Percentiles rank a stretch among this genome's conserved stretches.
These are phyloP conservation scores for Coniochaeta prunicola DNA, from an alignment of 2,329 filamentous ascomycete genomes.

Conservation along the genomic window DNA sequence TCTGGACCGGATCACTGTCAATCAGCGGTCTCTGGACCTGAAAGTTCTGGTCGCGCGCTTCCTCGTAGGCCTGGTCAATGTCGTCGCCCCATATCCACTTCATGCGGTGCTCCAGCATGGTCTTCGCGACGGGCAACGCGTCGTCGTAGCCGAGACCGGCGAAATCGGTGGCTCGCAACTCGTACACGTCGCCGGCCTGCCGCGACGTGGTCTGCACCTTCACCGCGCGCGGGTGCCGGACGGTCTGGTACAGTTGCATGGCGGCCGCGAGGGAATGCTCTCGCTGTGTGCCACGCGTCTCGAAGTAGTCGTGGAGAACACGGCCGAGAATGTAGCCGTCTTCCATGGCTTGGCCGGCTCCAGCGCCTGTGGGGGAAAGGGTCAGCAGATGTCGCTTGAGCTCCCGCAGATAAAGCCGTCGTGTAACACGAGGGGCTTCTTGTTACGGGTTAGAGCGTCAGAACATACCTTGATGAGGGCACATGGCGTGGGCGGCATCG, in stretches of 20 bases:
- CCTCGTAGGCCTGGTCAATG: background rate
- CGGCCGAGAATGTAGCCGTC: slow-evolving; percentile 24
- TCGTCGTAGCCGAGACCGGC: slow-evolving; percentile 25
- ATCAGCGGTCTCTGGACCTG: background rate
- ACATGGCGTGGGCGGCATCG: slow-evolving; percentile 42
- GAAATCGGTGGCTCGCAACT: slow-evolving; percentile 26
- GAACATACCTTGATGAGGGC: slow-evolving; percentile 28
- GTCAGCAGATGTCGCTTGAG: background rate
- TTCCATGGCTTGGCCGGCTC: slow-evolving; percentile 35
- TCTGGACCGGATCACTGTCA: background rate
- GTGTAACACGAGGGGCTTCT: too few species aligned
- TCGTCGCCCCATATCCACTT: slow-evolving; percentile 2
- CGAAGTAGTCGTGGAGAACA: slow-evolving; percentile 16
- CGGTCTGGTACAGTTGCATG: slow-evolving; percentile 23
- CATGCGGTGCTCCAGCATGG: background rate
- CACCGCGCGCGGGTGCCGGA: slow-evolving; percentile 24
- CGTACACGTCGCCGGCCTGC: slow-evolving; percentile 23
- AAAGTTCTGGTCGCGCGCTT: background rate
- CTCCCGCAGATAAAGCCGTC: background rate
- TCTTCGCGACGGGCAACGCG: slow-evolving; percentile 12
- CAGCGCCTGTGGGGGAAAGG: slow-evolving; percentile 18
- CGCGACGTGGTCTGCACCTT: slow-evolving; percentile 21
- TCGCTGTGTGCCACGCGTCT: slow-evolving; percentile 8
- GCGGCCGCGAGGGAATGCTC: slow-evolving; percentile 7
- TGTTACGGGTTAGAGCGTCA: too few species aligned